Percentiles rank a stretch among this genome's conserved stretches.
phyloP scores from a whole-genome alignment of 2,329 filamentous ascomycete species.

The Aaosphaeria arxii region DNA sequence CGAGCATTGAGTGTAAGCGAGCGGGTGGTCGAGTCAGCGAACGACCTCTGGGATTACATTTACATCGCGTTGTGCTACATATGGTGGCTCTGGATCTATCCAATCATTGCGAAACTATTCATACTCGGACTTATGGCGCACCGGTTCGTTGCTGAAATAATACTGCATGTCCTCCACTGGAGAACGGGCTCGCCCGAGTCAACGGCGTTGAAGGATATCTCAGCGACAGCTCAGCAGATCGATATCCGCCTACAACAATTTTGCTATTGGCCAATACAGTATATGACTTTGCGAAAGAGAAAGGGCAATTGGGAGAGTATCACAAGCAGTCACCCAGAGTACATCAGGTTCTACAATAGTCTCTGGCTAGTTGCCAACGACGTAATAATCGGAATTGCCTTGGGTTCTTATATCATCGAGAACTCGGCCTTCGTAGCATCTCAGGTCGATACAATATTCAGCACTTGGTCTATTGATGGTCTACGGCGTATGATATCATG shows the following conservation, averaged over 20 bases:
- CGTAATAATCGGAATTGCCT: conserved; percentile 94
- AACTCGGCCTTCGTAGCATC: conserved; percentile 82
- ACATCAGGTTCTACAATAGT: conserved; percentile 98
- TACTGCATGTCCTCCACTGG: conserved; percentile 82
- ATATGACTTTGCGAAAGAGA: conserved; percentile 81
- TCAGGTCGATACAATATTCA: conserved; percentile 72
- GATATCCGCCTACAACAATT: conserved; percentile 97
- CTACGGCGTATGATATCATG: conserved; percentile 86
- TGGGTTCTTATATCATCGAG: conserved; percentile 96
- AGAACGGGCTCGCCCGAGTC: conserved; percentile 67
- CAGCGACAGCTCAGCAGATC: conserved; percentile 93
- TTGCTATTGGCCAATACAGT: conserved; percentile 98
- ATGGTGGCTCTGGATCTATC: conserved; percentile 73
- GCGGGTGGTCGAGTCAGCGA: conserved; percentile 88
- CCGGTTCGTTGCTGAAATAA: conserved; percentile 73
- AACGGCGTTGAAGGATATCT: conserved; percentile 89
- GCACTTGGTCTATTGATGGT: conserved; percentile 81
- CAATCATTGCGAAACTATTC: conserved; percentile 68
- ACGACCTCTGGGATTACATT: conserved; percentile 75
- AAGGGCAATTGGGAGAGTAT: conserved; percentile 95
- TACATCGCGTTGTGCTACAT: conserved; percentile 67
- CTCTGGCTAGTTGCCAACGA: conserved; percentile 98
- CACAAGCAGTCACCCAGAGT: conserved; percentile 92
- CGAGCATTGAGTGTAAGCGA: conserved; percentile 90
- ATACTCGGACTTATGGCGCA: conserved; percentile 77